Percentiles rank a stretch among this genome's conserved stretches.
phyloP scores from a whole-genome alignment of 2,329 filamentous ascomycete genomes.

The Venturiaceae sp. region DNA sequence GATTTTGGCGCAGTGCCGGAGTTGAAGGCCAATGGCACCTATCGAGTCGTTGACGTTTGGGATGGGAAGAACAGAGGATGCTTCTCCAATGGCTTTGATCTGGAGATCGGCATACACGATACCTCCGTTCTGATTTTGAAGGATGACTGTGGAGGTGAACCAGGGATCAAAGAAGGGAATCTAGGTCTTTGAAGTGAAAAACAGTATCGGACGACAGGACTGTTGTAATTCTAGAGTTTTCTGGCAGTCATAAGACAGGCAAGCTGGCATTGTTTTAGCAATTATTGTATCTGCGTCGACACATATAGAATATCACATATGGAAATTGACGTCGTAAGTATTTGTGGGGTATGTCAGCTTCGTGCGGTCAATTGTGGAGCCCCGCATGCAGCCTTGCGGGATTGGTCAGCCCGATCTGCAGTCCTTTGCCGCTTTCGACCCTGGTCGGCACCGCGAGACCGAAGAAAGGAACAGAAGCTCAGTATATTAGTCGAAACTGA shows the following conservation, averaged over 20 bases:
- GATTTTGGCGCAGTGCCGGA: slow-evolving; percentile 35
- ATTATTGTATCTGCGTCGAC: no score
- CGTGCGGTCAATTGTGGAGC: slow-evolving; percentile 3
- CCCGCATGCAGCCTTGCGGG: no score
- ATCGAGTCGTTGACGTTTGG: slow-evolving; percentile 38
- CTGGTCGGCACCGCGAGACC: neutral
- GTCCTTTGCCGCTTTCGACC: no score
- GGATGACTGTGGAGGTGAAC: neutral
- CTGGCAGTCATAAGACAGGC: no score
- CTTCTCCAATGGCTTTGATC: neutral
- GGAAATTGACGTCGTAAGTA: no score
- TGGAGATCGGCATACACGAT: neutral
- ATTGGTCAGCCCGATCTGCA: neutral
- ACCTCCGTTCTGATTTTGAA: neutral
- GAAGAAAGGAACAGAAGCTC: neutral
- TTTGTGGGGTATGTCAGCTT: no score
- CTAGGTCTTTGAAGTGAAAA: no score
- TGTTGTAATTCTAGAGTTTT: no score
- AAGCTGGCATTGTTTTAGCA: no score
- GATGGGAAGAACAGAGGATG: slow-evolving; percentile 27
- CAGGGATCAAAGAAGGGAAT: neutral
- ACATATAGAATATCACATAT: no score
- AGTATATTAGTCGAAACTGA: neutral
- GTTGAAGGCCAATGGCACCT: slow-evolving; percentile 20
- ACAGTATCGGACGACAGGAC: no score